Base-by-base conservation (phyloP, 2,329 filamentous ascomycete genomes). In the Cyphellophora europaea region DNA sequence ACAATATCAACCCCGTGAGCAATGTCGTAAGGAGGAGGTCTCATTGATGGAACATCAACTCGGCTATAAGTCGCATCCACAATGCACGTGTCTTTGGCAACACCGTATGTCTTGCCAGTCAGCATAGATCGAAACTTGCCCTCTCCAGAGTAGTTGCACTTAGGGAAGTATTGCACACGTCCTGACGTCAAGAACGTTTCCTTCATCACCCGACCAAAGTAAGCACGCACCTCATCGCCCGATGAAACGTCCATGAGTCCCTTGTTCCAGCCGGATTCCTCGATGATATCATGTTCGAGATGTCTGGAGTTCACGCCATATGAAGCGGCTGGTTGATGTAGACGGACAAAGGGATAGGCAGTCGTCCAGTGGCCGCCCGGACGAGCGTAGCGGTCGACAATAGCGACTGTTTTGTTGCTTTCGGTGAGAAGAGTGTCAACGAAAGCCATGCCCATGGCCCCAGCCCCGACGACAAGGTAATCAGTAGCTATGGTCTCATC, bases 371-470 rank as follows among this genome's bases (percentile, higher is more conserved):
- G 34, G 16, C 34, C 34, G 27, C 34, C 34, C 5, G 34, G 34
- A 19, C 18, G 27, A 28, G 27, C 34, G 23, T 36, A 36, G 27
- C 34, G 34, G 34, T 36, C 34, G 34, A 36, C 27, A 10, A 36
- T 27, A 4, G 30, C 27, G 13, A 36, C 14, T 4, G 34, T 36
- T 30, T 30, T 31, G 16, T n/a, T n/a, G 27, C 27, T 31, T 11
- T 32, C 28, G 27, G 5, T 21, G 28, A 36, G n/a, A 17, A 36
- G 27, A n/a, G 34, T 36, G 34, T 36, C 34, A n/a, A 36, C 28
- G 17, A 36, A 36, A 31, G 34, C 34, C 34, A 36, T 36, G 6
- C 34, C 34, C 34, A 36, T 36, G 6, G 34, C 34, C 6, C 34
- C 34, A 6, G 34, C 34, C 6, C 34, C 34, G 16, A 30, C 27